Conservation (phyloP, 208 protist species). For the Acanthamoeba divionensis region DNA sequence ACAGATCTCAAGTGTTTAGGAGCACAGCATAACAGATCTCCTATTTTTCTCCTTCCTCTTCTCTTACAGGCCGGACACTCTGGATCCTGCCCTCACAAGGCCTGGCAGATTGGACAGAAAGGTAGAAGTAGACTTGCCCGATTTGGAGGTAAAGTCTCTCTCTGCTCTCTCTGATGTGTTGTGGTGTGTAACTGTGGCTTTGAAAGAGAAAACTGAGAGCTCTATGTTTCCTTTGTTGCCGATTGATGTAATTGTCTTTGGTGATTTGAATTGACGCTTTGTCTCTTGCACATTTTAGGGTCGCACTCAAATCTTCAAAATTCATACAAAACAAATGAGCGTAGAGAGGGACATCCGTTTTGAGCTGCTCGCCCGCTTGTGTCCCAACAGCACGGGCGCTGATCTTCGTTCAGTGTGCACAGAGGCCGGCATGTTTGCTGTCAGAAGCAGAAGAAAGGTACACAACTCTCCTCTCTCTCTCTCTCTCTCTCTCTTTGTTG, state of each 20-base stretch:
- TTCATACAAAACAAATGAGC: constrained; percentile 99
- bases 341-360: constrained; percentile 97
- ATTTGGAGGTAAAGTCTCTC: constrained; percentile 96
- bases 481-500: neutral
- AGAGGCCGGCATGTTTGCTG: constrained; percentile 98
- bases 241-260: constrained; percentile 2
- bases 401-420: constrained; percentile 99
- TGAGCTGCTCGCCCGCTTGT: constrained; percentile 98
- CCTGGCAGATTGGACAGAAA: constrained; percentile 99
- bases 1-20: neutral
- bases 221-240: neutral
- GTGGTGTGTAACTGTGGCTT: no score
- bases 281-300: constrained; percentile 76
- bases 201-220: no score
- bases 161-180: neutral
- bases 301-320: constrained; percentile 98
- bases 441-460: constrained; percentile 80
- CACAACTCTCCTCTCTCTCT: neutral
- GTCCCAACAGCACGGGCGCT: constrained; percentile 98
- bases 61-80: constrained; percentile 98
- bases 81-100: constrained; percentile 99
- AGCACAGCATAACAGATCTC: neutral
- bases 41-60: neutral
- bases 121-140: constrained; percentile 99
- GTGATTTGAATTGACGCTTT: constrained; percentile 49